phyloP scores from a whole-genome alignment of 495 filamentous ascomycete genomes.

The Penicillium chermesinum region DNA sequence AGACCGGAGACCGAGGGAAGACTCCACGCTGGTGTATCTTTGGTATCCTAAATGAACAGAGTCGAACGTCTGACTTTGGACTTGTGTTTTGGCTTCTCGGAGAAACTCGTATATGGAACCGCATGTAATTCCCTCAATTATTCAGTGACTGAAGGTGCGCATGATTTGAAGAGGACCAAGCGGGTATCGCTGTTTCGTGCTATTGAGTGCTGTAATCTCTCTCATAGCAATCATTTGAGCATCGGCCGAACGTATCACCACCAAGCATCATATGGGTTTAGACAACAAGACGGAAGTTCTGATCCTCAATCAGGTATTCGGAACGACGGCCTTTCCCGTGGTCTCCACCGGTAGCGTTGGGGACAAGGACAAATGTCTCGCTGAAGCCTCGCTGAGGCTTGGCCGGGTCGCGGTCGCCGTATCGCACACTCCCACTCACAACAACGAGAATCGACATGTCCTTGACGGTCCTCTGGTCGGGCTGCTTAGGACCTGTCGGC shows the following conservation, averaged over 20 bases:
- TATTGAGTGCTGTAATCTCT: too few relatives aligned
- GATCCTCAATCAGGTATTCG: constrained; percentile 65
- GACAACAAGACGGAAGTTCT: constrained; percentile 64
- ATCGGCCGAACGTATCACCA: too few relatives aligned
- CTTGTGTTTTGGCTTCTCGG: not conserved
- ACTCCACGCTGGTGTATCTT: not conserved
- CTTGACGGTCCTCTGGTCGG: constrained; percentile 33
- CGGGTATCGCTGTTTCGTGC: too few relatives aligned
- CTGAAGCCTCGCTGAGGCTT: constrained; percentile 60
- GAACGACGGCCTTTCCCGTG: constrained; percentile 38
- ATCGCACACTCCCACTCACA: constrained; percentile 62
- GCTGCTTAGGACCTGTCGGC: constrained; percentile 32
- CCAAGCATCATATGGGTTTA: constrained; percentile 26
- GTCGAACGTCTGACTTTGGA: not conserved
- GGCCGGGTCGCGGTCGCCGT: constrained; percentile 54
- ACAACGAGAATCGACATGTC: constrained; percentile 66
- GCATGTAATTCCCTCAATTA: too few relatives aligned
- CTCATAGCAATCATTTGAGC: too few relatives aligned
- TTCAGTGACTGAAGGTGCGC: too few relatives aligned
- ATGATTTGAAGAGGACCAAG: too few relatives aligned
- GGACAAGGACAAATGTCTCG: constrained; percentile 71
- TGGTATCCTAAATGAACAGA: not conserved
- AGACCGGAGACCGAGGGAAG: too few relatives aligned
- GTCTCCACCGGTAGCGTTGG: constrained; percentile 55
- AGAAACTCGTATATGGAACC: too few relatives aligned